Evolutionary conservation across 495 filamentous ascomycete species (phyloP), one percentile per base, ranked within the genome.

Genomic region (Daldinia vernicosa): DNA sequence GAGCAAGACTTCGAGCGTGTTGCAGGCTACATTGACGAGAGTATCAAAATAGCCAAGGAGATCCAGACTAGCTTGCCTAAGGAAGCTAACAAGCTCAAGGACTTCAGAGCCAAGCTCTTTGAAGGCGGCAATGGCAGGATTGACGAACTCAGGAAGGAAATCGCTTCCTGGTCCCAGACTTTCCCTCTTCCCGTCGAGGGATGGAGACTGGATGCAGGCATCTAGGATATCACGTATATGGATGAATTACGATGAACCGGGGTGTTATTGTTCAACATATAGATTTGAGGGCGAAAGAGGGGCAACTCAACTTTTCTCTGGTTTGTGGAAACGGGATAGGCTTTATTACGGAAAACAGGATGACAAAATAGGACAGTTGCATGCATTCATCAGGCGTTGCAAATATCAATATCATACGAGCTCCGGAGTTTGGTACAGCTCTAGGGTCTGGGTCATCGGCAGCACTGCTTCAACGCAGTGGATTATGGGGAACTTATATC

Each of bases 11-110:
- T 98, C 84, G 92, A 92, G 84, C 87, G 90, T 69, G 93, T 99
- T 68, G 95, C 91, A 40, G 77, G 82, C 40, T 98, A 97, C 85
- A 97, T 99, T 69, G 93, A 95, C 76, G 87, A 89, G 75, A 82
- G 87, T 79, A 90, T 97, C 82, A 89, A 87, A 80, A 84, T 96
- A 72, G 91, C 90, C 87, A 92, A 92, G 86, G 86, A 92, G 72
- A 85, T 97, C 69, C 95, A 99, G 85, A 84, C 78, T 55, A 83
- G 84, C 66, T 86, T 99, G 8, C 95, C 96, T 70, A 98, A 97
- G 89, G 92, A 94, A 80, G 93, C 92, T 67, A 99, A 99, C 87
- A 97, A 95, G 89, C 92, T 94, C 75, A 98, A 98, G 89, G 96
- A 99, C 86, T 99, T 99, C 90, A 95, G 94, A 85, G 89, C 90